A percentile compares a stretch with the other conserved stretches of the same genome.
Conservation (phyloP, 257 asterid genomes). For the Solanum stenotomum region DNA sequence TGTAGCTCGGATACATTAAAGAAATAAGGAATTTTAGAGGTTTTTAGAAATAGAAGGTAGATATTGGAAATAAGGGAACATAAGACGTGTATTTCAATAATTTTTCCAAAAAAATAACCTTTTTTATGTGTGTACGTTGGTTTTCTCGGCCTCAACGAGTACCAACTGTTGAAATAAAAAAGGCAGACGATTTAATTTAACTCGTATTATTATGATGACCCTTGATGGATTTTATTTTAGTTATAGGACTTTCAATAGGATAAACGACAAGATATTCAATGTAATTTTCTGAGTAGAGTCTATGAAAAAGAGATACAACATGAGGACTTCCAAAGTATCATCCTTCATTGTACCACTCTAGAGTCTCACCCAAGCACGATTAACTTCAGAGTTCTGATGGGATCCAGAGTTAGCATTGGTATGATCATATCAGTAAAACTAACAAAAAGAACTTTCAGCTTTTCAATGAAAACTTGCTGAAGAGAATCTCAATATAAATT, state of each 20-base stretch:
- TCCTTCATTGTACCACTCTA: background rate
- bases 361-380: background rate
- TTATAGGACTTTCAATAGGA: background rate
- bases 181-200: background rate
- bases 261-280: background rate
- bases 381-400: too few relatives aligned
- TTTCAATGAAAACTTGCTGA: background rate
- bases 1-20: too few relatives aligned
- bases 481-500: background rate
- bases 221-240: background rate
- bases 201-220: background rate
- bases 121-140: background rate
- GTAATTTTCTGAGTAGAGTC: too few relatives aligned
- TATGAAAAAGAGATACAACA: background rate
- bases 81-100: too few relatives aligned
- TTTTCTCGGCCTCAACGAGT: background rate
- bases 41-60: too few relatives aligned
- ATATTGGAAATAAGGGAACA: too few relatives aligned
- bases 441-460: background rate
- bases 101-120: too few relatives aligned
- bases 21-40: too few relatives aligned
- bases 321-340: background rate
- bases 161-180: background rate
- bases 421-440: background rate
- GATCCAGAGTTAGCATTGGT: background rate